These are phyloP conservation scores for Emmonsiellopsis sp. DNA, from an alignment of 2,329 filamentous ascomycete genomes.

Conservation along the genomic window DNA sequence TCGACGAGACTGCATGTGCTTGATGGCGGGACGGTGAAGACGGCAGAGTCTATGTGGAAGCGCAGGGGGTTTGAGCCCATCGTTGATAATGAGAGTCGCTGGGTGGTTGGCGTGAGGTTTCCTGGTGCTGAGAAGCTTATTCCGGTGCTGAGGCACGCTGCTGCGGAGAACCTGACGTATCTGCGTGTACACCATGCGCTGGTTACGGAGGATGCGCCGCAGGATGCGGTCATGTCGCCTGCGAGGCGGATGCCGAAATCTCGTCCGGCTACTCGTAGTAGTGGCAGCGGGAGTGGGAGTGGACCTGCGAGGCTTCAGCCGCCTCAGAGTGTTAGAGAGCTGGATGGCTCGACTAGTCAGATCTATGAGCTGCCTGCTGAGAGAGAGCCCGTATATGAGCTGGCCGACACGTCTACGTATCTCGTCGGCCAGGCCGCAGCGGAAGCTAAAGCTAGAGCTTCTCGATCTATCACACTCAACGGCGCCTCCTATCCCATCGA, in stretches of 20 bases:
- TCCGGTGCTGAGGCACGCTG: constrained; percentile 40
- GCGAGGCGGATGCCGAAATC: constrained; percentile 5
- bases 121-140: constrained; percentile 48
- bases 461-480: constrained; percentile 15
- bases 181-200: constrained; percentile 48
- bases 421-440: not conserved
- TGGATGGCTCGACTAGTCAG: constrained; percentile 20
- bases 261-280: too few relatives aligned
- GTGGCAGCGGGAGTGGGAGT: constrained; percentile 8
- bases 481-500: too few relatives aligned
- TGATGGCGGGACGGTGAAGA: constrained; percentile 43
- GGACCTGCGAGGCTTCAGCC: constrained; percentile 15
- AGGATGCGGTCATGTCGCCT: constrained; percentile 18
- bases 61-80: not conserved
- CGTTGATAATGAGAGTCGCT: not conserved
- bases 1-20: constrained; percentile 46
- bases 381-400: constrained; percentile 23
- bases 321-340: constrained; percentile 12
- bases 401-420: constrained; percentile 24
- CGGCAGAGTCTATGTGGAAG: constrained; percentile 7
- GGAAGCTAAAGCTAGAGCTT: constrained; percentile 25
- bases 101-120: constrained; percentile 17
- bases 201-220: constrained; percentile 38
- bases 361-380: constrained; percentile 28
- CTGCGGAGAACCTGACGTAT: constrained; percentile 42